Evolutionary conservation across 192 early-diverging fungal species (phyloP), one percentile per base, ranked within the genome.

Genomic region (Coemansia sp.): DNA sequence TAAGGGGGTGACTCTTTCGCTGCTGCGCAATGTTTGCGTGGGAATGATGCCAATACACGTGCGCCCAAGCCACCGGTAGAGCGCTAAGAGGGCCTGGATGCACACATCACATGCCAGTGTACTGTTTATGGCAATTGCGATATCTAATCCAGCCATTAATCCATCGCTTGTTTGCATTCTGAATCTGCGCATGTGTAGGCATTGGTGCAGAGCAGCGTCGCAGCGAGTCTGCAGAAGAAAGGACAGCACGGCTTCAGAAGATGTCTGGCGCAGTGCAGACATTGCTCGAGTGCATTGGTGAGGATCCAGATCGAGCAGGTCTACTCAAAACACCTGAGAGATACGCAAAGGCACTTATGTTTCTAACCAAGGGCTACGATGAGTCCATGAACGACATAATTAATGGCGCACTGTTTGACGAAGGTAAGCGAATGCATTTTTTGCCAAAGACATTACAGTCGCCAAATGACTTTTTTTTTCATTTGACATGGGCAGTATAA

Each of bases 341-440:
- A 9, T 98, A 96, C 75, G 97, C 97, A 38, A 94, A 95, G 77
- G 95, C 97, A 7, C 78, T 99, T 22, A 90, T 96, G 89, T 99
- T 97, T 67, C 92, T 99, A 68, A 95, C 97, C 18, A 92, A 97
- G 76, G 97, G 97, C n/a, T 99, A 99, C 78, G 96, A 99, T 73
- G 87, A 89, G 73, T 88, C 87, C 21, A 85, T 98, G 61, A 85
- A 85, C 66, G 93, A 92, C 32, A 82, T 99, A 0, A 77, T 97
- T 70, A 99, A 99, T 71, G 91, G 89, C 32, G 97, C 97, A 9
- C 83, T 99, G 19, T 99, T 99, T 82, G 91, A 96, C 79, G 97
- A 99, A 50, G 62, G 62, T 55, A 86, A 85, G 88, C 85, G 66
- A n/a, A 9, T 38, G 8, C 34, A 38, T 12, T 38, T 9, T 38